Evolutionary conservation across 345 rosid genomes (phyloP).

Genomic region (Diplotaxis tenuifolia): DNA sequence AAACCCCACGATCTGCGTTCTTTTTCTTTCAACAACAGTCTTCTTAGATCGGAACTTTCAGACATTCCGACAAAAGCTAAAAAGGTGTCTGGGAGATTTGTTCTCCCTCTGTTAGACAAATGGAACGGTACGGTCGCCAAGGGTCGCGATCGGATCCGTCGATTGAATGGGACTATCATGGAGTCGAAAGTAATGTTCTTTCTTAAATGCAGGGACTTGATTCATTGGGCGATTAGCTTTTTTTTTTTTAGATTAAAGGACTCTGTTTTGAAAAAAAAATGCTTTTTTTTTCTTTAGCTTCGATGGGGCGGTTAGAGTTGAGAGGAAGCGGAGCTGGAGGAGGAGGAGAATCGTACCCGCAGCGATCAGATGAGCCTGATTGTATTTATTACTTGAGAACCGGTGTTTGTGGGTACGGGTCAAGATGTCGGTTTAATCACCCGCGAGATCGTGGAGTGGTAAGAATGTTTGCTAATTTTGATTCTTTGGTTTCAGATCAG

Average conservation of each 20-base stretch:
- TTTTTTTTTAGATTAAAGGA: neutral
- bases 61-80: conserved; percentile 36
- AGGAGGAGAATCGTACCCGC: conserved; percentile 61
- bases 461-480: conserved; percentile 24
- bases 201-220: neutral
- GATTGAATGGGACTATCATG: conserved; percentile 62
- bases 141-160: conserved; percentile 72
- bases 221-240: conserved; percentile 41
- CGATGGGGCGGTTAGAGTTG: conserved; percentile 61
- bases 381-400: conserved; percentile 85
- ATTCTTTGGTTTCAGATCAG: conserved; percentile 12
- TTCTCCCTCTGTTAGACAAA: conserved; percentile 19
- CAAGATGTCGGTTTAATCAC: conserved; percentile 95
- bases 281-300: conserved; percentile 27
- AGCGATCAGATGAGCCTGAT: conserved; percentile 71
- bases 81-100: neutral
- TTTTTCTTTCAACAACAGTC: neutral
- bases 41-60: conserved; percentile 46
- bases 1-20: conserved; percentile 13
- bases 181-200: conserved; percentile 52
- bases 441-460: conserved; percentile 83
- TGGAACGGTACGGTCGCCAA: conserved; percentile 72
- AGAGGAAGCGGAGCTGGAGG: conserved; percentile 7
- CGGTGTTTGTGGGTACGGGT: conserved; percentile 79
- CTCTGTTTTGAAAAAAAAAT: neutral